Evolutionary conservation across 2,329 filamentous ascomycete species (phyloP), one percentile per base, ranked within the genome.

Genomic region (Claviceps maximensis): DNA sequence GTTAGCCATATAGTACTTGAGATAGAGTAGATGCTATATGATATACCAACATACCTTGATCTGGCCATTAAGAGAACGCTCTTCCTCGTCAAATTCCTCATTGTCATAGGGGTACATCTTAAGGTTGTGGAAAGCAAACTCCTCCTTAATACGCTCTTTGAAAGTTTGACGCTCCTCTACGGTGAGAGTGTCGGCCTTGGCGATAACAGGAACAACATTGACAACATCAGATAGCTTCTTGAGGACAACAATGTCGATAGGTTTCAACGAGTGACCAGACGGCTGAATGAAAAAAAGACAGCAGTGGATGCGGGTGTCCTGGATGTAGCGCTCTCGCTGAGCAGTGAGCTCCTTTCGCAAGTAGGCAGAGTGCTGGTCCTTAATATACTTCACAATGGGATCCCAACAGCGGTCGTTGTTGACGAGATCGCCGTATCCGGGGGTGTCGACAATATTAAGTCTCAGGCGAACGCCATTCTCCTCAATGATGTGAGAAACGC

Each of bases 361-460:
- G 77, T 97, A 98, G 65, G 93, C 91, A 51, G 89, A 96, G 79
- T 98, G 93, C 78, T 98, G 93, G 74, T 98, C 93, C 81, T 98
- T 98, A 81, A 98, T 98, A 76, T 98, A 98, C 79, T 98, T 98
- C 79, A 98, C 91, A 70, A 98, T 98, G 58, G 93, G 93, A 69
- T 98, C 93, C 93, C 93, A 98, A 84, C 93, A 98, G 80, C 93
- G 87, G 76, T 98, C 93, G 73, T 98, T 98, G 82, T 98, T 98
- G 73, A 98, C 93, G 68, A 96, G 83, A 67, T 98, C 93, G 67
- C 93, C 93, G 67, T 98, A 98, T 59, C 93, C 93, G 59, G 93
- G 93, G 59, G 93, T 98, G 70, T 98, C 93, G 66, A 98, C 93
- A 67, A 98, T 98, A 82, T 97, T 98, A 67, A 98, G 79, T 65